Conservation (phyloP, 2,329 filamentous ascomycete genomes). For the Thielaviopsis punctulata region DNA sequence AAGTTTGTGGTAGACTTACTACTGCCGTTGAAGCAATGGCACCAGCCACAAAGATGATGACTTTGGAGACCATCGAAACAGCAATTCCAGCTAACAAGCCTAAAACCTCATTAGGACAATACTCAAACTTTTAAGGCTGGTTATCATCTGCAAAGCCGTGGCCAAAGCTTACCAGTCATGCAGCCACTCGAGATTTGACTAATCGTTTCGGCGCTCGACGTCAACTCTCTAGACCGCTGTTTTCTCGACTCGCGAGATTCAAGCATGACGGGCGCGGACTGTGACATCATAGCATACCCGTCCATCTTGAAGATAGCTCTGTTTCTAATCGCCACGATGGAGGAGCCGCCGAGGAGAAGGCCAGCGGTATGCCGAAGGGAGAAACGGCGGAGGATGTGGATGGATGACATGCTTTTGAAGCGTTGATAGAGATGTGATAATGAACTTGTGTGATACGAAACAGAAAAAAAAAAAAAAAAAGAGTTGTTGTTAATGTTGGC, state of each 20-base stretch:
- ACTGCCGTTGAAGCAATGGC: slow-evolving; percentile 45
- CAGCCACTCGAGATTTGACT: slow-evolving; percentile 37
- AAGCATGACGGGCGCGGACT: not conserved
- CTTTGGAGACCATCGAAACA: slow-evolving; percentile 53
- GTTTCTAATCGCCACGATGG: not conserved
- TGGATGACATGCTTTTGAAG: not conserved
- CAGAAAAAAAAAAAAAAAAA: not conserved
- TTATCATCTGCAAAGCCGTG: not conserved
- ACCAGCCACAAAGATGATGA: slow-evolving; percentile 50
- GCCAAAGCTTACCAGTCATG: slow-evolving; percentile 25
- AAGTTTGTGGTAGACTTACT: slow-evolving; percentile 25
- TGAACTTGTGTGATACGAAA: not conserved
- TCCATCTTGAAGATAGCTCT: not conserved
- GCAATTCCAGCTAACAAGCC: slow-evolving; percentile 47
- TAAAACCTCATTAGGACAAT: slow-evolving; percentile 16
- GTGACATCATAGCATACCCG: not conserved
- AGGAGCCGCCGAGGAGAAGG: not conserved
- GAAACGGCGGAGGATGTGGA: not conserved
- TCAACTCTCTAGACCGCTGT: not conserved
- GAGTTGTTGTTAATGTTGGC: not conserved
- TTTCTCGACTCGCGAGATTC: not conserved
- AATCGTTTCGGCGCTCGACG: slow-evolving; percentile 8
- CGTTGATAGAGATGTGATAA: not conserved
- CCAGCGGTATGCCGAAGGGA: not conserved
- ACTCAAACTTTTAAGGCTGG: too few species aligned